A percentile compares a stretch with the other conserved stretches of the same genome.
These are phyloP conservation scores for Xylaria sp. DNA, from an alignment of 2,329 filamentous ascomycete species.

Conservation along the genomic window DNA sequence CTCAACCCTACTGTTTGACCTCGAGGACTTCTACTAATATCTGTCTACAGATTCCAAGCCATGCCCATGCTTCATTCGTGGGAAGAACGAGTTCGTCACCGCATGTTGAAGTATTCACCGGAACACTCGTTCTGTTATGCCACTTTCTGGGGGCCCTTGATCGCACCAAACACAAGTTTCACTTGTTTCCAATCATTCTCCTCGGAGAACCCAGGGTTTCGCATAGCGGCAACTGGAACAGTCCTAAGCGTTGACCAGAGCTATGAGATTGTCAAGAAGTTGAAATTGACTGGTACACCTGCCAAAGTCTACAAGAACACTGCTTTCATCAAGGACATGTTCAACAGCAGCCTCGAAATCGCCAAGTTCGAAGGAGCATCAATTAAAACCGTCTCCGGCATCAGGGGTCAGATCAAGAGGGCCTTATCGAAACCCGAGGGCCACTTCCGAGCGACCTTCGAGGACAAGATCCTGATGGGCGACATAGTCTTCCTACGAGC, in stretches of 20 bases:
- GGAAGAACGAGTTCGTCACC: conserved; percentile 75
- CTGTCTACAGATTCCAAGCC: conserved; percentile 27
- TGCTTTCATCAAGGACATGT: conserved; percentile 97
- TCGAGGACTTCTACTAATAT: conserved; percentile 4
- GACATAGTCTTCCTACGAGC: conserved; percentile 96
- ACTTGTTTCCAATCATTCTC: conserved; percentile 91
- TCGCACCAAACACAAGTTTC: conserved; percentile 95
- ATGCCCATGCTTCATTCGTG: conserved; percentile 32
- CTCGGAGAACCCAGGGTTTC: conserved; percentile 84
- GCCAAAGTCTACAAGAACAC: conserved; percentile 82
- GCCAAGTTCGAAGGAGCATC: conserved; percentile 97
- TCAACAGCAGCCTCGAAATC: conserved; percentile 88
- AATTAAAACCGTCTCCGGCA: conserved; percentile 94
- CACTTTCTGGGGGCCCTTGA: conserved; percentile 92
- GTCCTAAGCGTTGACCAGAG: conserved; percentile 94
- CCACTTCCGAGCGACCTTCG: conserved; percentile 95
- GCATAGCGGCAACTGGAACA: conserved; percentile 91
- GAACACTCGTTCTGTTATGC: conserved; percentile 99
- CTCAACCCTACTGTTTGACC: conserved; percentile 49
- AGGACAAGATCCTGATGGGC: conserved; percentile 96
- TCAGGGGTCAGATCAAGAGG: conserved; percentile 96
- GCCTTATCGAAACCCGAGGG: conserved; percentile 93
- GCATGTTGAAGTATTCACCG: conserved; percentile 98
- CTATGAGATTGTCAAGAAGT: conserved; percentile 98
- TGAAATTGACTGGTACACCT: conserved; percentile 90